phyloP scores from a whole-genome alignment of 202 grass and related monocot genomes.

The Musa balbisiana region DNA sequence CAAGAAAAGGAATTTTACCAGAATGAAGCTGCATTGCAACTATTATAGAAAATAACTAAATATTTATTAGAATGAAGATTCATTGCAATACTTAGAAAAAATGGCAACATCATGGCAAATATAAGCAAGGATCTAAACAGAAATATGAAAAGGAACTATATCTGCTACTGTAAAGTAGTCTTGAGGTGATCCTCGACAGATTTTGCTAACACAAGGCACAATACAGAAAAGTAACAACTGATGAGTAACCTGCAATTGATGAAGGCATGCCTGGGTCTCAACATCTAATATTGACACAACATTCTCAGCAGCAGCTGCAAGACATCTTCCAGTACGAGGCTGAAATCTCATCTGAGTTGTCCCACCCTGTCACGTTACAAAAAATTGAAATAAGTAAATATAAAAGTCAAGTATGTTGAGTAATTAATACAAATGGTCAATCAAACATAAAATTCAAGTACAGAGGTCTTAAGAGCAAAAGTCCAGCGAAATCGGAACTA shows the following conservation, averaged over 20 bases:
- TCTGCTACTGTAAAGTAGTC: no score
- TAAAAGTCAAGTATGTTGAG: slow-evolving; percentile 1
- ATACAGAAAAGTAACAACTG: not conserved
- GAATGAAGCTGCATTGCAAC: no score
- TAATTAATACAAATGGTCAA: not conserved
- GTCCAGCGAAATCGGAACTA: not conserved
- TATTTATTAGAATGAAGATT: no score
- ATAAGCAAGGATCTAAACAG: no score
- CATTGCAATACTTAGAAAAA: no score
- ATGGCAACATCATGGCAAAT: no score
- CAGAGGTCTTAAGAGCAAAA: not conserved
- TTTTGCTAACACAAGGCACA: not conserved
- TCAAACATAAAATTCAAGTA: not conserved
- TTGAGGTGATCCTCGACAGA: no score
- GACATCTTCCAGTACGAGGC: slow-evolving; percentile 36
- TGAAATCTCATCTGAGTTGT: slow-evolving; percentile 59
- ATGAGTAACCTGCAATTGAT: slow-evolving; percentile 45
- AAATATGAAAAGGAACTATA: no score
- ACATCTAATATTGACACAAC: slow-evolving; percentile 56
- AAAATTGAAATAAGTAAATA: not conserved
- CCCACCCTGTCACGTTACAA: slow-evolving; percentile 31
- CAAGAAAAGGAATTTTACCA: no score
- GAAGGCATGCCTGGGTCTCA: slow-evolving; percentile 49
- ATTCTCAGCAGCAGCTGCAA: slow-evolving; percentile 52
- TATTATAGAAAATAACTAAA: no score